Base-by-base conservation (phyloP, 352 stramenopile genomes). In the Bremia lactucae region DNA sequence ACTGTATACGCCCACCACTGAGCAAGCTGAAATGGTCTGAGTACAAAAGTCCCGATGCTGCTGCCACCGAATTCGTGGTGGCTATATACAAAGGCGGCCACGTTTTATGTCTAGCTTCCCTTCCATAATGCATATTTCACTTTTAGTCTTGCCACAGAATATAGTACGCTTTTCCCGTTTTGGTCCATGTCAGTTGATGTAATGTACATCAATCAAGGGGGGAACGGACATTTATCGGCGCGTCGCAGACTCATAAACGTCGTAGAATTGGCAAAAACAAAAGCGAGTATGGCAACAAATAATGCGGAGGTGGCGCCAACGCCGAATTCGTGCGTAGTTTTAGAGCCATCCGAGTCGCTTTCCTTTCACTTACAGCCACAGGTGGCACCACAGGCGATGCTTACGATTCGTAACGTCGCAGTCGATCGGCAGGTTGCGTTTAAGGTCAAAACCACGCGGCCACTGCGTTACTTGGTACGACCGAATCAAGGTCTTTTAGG, bases 371-470 rank as follows among this genome's bases (percentile, higher is more conserved):
- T 93, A 36, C 57, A 72, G 49, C 49, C 72, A 23, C 55, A 72
- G 42, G 64, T 65, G 37, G 76, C 80, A 10, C 77, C 80, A 10
- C 80, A 93, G 55, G 75, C 77, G 16, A 70, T 87, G 46, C 46
- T 93, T 42, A 87, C 69, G 39, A 90, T 93, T 53, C 72, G 75
- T 44, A 93, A 93, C 51, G 72, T 82, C 42, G 83, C 77, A 47
- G 71, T 83, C 36, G 52, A 65, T 33, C 77, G 77, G 26, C 87
- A 89, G 54, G 81, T 93, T 52, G 80, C 80, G 46, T 93, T 93
- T 51, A 93, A 93, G 46, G 80, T 93, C 20, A 93, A 93, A 66
- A 93, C 80, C 26, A 93, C 80, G 49, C 78, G 81, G 16, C 81
- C 81, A 19, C 48, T 90, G 58, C 76, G 81, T n/a, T 93, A 93